Conservation (phyloP, 192 early-diverging fungal species). For the Gigaspora rosea region DNA sequence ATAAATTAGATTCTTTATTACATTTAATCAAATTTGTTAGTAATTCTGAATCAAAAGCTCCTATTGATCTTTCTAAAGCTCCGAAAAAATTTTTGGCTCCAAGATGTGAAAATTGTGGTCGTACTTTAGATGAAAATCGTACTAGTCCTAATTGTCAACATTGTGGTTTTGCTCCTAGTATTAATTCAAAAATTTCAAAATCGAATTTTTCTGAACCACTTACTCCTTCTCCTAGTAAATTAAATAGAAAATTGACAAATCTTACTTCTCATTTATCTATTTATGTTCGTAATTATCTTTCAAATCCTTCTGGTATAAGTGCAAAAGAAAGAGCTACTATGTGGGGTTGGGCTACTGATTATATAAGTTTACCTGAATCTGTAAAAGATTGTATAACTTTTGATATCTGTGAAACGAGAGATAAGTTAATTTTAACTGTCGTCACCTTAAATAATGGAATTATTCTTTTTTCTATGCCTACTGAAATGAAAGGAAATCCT, state of each 20-base stretch:
- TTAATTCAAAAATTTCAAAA: not conserved
- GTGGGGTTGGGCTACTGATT: conserved; percentile 8
- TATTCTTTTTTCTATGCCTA: not conserved
- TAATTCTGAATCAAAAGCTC: not conserved
- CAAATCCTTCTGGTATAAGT: not conserved
- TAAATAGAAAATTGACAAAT: conserved; percentile 3
- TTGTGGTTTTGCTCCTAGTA: not conserved
- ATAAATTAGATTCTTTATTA: conserved; percentile 8
- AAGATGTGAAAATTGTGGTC: conserved; percentile 18
- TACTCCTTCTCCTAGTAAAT: not conserved
- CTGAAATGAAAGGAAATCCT: not conserved
- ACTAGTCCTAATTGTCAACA: not conserved
- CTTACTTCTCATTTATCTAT: not conserved
- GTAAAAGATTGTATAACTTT: conserved; percentile 10
- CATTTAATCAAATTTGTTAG: conserved; percentile 18
- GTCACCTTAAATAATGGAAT: not conserved
- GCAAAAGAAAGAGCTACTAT: not conserved
- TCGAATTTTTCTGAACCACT: not conserved
- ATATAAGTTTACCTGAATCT: not conserved
- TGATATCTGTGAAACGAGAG: conserved; percentile 1
- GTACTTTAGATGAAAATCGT: not conserved
- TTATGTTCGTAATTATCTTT: conserved; percentile 7
- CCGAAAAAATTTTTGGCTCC: conserved; percentile 2
- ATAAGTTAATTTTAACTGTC: not conserved
- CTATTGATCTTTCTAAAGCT: conserved; percentile 20